These are phyloP conservation scores for Anthoceros angustus DNA, from an alignment of 225 moss, liverwort and hornwort species.

Conservation along the genomic window DNA sequence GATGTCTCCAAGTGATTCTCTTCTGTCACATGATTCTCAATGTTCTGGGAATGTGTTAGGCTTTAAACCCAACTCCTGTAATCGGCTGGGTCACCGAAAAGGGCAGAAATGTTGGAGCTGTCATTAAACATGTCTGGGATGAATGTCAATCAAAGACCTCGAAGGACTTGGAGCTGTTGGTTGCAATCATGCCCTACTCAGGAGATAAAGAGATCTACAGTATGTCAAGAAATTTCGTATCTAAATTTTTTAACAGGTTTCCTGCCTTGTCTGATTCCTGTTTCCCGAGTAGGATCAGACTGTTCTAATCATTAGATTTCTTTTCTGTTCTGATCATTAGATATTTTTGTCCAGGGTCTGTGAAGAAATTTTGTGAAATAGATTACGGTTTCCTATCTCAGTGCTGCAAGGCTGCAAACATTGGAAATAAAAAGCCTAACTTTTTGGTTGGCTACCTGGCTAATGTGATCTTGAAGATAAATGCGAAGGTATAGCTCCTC, in stretches of 20 bases:
- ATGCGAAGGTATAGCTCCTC: background rate
- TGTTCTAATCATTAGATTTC: background rate
- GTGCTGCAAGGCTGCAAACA: background rate
- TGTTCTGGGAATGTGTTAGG: background rate
- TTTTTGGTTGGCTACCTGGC: background rate
- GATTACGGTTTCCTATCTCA: background rate
- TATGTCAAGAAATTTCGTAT: background rate
- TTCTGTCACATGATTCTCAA: background rate
- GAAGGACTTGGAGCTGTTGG: background rate
- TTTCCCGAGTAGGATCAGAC: no score
- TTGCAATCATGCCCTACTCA: background rate
- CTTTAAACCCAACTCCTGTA: background rate
- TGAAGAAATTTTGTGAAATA: background rate
- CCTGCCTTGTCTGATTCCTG: no score
- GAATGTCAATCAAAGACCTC: background rate
- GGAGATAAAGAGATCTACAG: background rate
- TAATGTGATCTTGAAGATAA: background rate
- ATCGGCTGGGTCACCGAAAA: background rate
- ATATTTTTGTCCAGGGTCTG: background rate
- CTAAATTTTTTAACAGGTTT: no score
- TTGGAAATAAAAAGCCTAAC: background rate
- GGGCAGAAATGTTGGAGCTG: background rate
- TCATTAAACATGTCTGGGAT: background rate
- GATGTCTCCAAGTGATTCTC: background rate
- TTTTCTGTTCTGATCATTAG: background rate